Percentiles rank a stretch among this genome's conserved stretches.
Conservation (phyloP, 202 grass and related monocot genomes). For the Cymbopogon flexuosus region DNA sequence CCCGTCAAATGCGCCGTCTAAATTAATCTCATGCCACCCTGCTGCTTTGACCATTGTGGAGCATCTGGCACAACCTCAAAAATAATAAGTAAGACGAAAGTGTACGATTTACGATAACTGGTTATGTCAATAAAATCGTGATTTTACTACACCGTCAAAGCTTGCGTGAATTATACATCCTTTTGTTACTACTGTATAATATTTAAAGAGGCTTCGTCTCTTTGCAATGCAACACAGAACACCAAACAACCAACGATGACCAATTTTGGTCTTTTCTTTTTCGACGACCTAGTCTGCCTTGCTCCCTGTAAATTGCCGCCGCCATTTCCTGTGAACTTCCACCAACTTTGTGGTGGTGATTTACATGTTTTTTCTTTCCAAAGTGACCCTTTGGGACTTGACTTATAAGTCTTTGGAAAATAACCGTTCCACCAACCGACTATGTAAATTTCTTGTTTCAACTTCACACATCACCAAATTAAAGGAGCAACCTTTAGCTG, state of each 20-base stretch:
- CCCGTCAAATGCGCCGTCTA: too few relatives aligned
- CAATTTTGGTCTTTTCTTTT: not conserved
- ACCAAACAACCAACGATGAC: not conserved
- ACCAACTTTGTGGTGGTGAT: not conserved
- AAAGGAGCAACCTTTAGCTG: slow-evolving; percentile 3
- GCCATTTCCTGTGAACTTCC: not conserved
- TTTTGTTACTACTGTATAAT: too few relatives aligned
- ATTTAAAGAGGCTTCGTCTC: not conserved
- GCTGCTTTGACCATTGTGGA: too few relatives aligned
- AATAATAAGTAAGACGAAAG: too few relatives aligned
- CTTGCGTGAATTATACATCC: too few relatives aligned
- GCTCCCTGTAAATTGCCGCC: not conserved
- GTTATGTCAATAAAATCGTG: not conserved
- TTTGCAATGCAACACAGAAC: not conserved
- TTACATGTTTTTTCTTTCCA: slow-evolving; percentile 14
- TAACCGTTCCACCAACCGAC: not conserved
- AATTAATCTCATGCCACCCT: too few relatives aligned
- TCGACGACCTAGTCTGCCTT: not conserved
- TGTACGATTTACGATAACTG: too few relatives aligned
- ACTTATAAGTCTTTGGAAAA: not conserved
- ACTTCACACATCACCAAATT: slow-evolving; percentile 13
- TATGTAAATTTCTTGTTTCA: not conserved
- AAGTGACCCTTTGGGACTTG: slow-evolving; percentile 14
- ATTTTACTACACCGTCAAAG: not conserved
- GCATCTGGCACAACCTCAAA: too few relatives aligned